Evolutionary conservation across 176 grass and related monocot species (phyloP), one percentile per base, ranked within the genome.

Genomic region (Musa troglodytarum): DNA sequence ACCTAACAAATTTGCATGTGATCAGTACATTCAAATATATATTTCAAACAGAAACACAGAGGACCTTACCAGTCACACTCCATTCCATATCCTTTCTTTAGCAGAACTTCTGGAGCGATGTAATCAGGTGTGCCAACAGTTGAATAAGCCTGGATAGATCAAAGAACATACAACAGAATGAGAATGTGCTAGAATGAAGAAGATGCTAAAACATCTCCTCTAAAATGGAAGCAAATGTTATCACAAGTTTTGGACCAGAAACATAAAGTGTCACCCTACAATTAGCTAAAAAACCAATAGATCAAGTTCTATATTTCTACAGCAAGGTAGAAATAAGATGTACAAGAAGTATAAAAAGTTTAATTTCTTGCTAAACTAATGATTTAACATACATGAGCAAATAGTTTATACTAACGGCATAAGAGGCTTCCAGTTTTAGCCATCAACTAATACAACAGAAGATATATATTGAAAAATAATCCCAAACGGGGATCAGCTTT

Each of bases 1-100:
- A 77, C 75, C 75, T 77, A 28, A 15, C 50, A 62, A 43, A 77
- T 21, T 14, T 52, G 17, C 2, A 49, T 26, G 52, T 24, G 17
- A 52, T 52, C n/a, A 66, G n/a, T 11, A 77, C 22, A 52, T 14
- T 26, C 49, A 10, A 2, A n/a, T 26, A 65, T 14, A 77, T 14
- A 15, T 16, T 23, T 72, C 1, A 15, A 19, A 26, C 10, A 3
- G 20, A 74, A 74, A 56, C 10, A 11, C 10, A 65, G 21, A 20
- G 15, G 61, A 77, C 14, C 61, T 77, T 52, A 77, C 75, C 75
- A 77, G 12, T 77, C 75, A 77, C 75, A 77, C 75, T 77, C 75
- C 75, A 77, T 77, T 65, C 75, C 75, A 50, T 77, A 77, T 77
- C 75, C 75, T 77, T 77, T 77, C 75, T 77, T 77, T 24, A 77